phyloP scores from a whole-genome alignment of 192 early-diverging fungal genomes.

The Haplosporangium gracile region DNA sequence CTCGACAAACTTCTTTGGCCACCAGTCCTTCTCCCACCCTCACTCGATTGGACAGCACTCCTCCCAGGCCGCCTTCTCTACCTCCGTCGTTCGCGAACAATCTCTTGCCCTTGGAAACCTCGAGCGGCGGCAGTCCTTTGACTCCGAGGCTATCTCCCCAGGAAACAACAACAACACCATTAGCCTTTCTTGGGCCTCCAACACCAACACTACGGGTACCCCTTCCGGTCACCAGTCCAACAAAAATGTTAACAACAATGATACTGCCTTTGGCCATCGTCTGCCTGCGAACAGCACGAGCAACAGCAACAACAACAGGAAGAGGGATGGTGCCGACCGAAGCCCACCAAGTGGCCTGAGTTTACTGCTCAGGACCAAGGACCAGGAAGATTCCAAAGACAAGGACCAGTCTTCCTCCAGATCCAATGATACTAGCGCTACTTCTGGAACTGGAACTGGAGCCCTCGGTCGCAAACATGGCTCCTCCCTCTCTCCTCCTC shows the following conservation, averaged over 20 bases:
- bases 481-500: constrained; percentile 24
- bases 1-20: constrained; percentile 20
- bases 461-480: constrained; percentile 6
- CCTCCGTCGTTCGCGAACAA: constrained; percentile 49
- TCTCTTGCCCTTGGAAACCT: constrained; percentile 52
- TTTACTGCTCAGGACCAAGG: constrained; percentile 45
- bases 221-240: neutral
- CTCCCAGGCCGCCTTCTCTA: constrained; percentile 23
- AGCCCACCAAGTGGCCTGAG: constrained; percentile 52
- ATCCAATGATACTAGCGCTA: constrained; percentile 3
- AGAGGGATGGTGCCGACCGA: constrained; percentile 17
- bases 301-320: constrained; percentile 6
- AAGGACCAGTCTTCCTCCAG: constrained; percentile 4
- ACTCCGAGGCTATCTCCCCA: constrained; percentile 15
- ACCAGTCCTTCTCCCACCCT: constrained; percentile 33
- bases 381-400: constrained; percentile 20
- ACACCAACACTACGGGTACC: neutral
- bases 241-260: constrained; percentile 2
- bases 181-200: constrained; percentile 22
- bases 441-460: constrained; percentile 6
- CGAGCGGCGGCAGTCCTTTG: constrained; percentile 37
- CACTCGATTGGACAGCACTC: constrained; percentile 27
- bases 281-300: constrained; percentile 5
- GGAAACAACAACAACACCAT: neutral
- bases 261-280: neutral